phyloP scores from a whole-genome alignment of 495 filamentous ascomycete species.

The Hypoxylon perforatum region DNA sequence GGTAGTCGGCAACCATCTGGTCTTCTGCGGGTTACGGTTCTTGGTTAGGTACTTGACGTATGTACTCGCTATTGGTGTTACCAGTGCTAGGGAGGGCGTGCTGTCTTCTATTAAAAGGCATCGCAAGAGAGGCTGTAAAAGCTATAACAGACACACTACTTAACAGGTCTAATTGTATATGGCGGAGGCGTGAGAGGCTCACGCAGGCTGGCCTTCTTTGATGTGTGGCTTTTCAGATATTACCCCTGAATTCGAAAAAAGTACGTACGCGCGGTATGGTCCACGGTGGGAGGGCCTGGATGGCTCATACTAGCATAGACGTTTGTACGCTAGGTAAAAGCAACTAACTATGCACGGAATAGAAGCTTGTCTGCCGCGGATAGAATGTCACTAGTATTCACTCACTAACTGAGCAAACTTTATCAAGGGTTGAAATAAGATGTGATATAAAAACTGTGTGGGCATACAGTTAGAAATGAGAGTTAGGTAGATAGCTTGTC shows the following conservation, averaged over 20 bases:
- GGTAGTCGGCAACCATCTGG: conserved; percentile 14
- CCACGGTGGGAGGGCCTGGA: not conserved
- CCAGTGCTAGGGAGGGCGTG: not conserved
- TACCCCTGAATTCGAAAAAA: conserved; percentile 24
- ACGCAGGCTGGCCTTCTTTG: not conserved
- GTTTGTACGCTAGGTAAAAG: not conserved
- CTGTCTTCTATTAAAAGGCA: conserved; percentile 1
- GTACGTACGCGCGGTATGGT: not conserved
- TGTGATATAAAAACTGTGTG: not conserved
- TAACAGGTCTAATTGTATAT: not conserved
- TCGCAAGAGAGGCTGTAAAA: not conserved
- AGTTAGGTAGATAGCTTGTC: no score
- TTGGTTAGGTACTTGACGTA: not conserved
- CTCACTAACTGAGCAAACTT: conserved; percentile 27
- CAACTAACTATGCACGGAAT: not conserved
- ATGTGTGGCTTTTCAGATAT: conserved; percentile 1
- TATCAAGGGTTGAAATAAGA: conserved; percentile 7
- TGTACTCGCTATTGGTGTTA: not conserved
- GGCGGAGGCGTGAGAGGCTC: not conserved
- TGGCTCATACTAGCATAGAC: no score
- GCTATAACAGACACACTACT: not conserved
- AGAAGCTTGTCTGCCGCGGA: conserved; percentile 26
- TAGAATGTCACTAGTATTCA: conserved; percentile 26
- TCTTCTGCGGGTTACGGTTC: conserved; percentile 8
- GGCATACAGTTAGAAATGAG: not conserved